A percentile compares a stretch with the other conserved stretches of the same genome.
Evolutionary conservation across 257 asterid species (phyloP).

Genomic region (Solanum chilense): DNA sequence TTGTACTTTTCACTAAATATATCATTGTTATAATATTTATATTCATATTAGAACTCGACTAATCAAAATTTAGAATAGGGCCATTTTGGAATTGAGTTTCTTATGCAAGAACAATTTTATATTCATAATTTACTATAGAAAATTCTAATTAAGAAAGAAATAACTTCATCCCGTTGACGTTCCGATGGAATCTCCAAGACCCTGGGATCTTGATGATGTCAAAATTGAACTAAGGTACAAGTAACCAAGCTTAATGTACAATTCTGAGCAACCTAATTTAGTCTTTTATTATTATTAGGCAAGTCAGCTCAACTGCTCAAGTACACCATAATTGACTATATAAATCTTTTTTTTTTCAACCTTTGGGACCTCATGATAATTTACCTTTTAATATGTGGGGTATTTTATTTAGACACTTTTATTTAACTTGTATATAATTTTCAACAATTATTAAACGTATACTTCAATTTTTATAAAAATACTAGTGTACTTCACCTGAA

Average conservation of each 20-base stretch:
- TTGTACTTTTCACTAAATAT: not conserved
- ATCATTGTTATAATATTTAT: not conserved
- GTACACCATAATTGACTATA: not conserved
- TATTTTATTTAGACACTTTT: too few relatives aligned
- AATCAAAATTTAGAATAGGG: not conserved
- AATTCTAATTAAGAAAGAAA: not conserved
- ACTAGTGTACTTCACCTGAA: too few relatives aligned
- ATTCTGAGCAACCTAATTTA: not conserved
- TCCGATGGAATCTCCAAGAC: not conserved
- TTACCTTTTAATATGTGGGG: too few relatives aligned
- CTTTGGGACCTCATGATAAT: not conserved
- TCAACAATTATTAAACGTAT: too few relatives aligned
- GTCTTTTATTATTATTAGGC: not conserved
- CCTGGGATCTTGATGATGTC: not conserved
- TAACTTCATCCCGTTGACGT: not conserved
- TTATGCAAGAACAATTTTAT: not conserved
- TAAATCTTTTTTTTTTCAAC: not conserved
- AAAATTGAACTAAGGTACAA: not conserved
- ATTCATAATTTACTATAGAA: not conserved
- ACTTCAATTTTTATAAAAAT: too few relatives aligned
- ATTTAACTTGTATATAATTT: too few relatives aligned
- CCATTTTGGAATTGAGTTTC: not conserved
- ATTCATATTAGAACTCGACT: rapidly evolving
- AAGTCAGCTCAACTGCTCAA: not conserved
- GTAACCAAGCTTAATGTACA: not conserved